phyloP scores from a whole-genome alignment of 768 basidiomycete genomes.

The Crepidotus variabilis region DNA sequence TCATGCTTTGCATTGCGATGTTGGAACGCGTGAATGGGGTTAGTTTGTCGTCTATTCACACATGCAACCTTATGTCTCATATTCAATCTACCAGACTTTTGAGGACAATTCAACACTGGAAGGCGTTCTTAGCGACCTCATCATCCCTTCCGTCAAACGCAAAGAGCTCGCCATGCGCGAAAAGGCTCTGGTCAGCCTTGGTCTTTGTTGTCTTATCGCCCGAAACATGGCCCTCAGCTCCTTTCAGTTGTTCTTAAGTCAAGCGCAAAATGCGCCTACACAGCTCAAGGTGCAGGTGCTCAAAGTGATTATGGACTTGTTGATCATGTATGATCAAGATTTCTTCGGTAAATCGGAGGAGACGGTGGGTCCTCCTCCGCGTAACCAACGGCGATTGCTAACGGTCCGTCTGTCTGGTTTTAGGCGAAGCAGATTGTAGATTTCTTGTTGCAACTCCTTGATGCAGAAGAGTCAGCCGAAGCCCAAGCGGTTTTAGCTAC shows the following conservation, averaged over 20 bases:
- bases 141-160: slow-evolving; percentile 85
- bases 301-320: slow-evolving; percentile 84
- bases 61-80: slow-evolving; percentile 2
- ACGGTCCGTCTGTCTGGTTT: neutral
- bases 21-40: slow-evolving; percentile 91
- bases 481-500: slow-evolving; percentile 78
- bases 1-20: slow-evolving; percentile 81
- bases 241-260: slow-evolving; percentile 80
- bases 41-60: slow-evolving; percentile 27
- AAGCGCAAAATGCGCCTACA: slow-evolving; percentile 73
- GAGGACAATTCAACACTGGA: slow-evolving; percentile 79
- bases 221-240: slow-evolving; percentile 63
- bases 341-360: slow-evolving; percentile 55
- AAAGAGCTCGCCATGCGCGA: slow-evolving; percentile 82
- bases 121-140: slow-evolving; percentile 79
- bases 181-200: slow-evolving; percentile 75
- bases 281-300: slow-evolving; percentile 75
- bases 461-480: slow-evolving; percentile 66
- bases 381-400: neutral
- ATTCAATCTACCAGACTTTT: slow-evolving; percentile 51
- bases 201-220: slow-evolving; percentile 84
- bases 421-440: slow-evolving; percentile 40
- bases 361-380: slow-evolving; percentile 27
- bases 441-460: slow-evolving; percentile 45
- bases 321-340: slow-evolving; percentile 85